Base-by-base conservation (phyloP, 495 filamentous ascomycete genomes). In the Neurospora sp. region DNA sequence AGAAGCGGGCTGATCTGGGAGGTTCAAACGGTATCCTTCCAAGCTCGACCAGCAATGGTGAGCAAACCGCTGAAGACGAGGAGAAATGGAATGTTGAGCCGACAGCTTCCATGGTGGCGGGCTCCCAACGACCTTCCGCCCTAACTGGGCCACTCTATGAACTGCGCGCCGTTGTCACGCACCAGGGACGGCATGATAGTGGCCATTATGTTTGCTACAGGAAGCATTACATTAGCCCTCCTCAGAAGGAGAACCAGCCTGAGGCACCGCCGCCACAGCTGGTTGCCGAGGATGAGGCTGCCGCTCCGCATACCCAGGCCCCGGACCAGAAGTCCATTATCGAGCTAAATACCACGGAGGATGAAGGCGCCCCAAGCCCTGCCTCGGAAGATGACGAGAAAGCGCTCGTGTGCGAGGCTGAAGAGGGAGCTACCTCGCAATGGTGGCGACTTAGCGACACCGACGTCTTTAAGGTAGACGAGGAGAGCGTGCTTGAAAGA, bases 201-300 rank as follows among this genome's bases (percentile, higher is more conserved):
- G 96, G 96, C 0, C 96, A 99, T 83, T 98, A 99, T 77, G 89
- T 97, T 71, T 95, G 93, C 79, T 98, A 96, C 78, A 85, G 93
- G 60, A 90, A 91, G 77, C 90, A 92, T 78, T 66, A 60, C 27
- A 23, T 72, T 3, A 35, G 39, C 40, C 40, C 31, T 42, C 70
- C 39, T 38, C 35, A 40, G 39, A 37, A 39, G 14, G 46, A 72
- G 16, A 60, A 70, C 38, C 35, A 16, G 23, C 5, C 4, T 23
- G 70, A 72, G 14, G 40, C 49, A 38, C 62, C 35, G 42, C 73
- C 70, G n/a, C 41, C 75, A 16, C 54, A 70, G 18, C 62, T 76
- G 3, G 39, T 37, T 14, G 23, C 39, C 6, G 70, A 75, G 9
- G 72, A 74, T 18, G 71, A 69, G 14, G 31, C 16, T 11, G 39